These are phyloP conservation scores for Trichoderma cornu-damae DNA, from an alignment of 2,329 filamentous ascomycete species.

Conservation along the genomic window DNA sequence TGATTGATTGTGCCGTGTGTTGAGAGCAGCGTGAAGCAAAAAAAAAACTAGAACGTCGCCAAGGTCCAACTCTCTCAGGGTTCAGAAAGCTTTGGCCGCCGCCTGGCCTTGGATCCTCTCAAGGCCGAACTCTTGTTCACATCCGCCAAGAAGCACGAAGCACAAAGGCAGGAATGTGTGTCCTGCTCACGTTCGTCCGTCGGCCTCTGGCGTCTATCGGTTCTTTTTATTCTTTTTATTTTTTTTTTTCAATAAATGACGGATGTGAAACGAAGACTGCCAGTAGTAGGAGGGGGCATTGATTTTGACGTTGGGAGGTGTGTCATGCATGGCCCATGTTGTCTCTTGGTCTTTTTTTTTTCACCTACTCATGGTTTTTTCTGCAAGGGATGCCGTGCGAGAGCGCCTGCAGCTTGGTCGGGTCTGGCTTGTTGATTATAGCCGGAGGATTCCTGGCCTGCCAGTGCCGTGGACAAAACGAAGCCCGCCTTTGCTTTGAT, in stretches of 20 bases:
- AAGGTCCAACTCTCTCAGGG: conserved; percentile 1
- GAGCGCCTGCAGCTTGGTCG: background rate
- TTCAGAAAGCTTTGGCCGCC: conserved; percentile 3
- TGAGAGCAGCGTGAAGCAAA: conserved; percentile 6
- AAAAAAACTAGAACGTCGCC: background rate
- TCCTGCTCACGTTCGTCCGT: background rate
- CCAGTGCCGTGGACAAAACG: background rate
- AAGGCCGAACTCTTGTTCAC: background rate
- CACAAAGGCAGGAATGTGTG: background rate
- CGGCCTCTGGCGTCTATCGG: background rate
- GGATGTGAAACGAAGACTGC: background rate
- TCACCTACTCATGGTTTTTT: background rate
- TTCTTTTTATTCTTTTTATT: no score
- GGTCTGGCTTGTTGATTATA: background rate
- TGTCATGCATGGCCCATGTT: background rate
- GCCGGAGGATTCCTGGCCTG: background rate
- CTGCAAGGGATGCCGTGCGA: conserved; percentile 8
- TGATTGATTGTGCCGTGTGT: background rate
- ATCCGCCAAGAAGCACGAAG: background rate
- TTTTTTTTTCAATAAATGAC: background rate
- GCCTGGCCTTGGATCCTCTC: background rate
- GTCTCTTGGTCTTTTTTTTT: background rate
- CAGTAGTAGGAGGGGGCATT: background rate
- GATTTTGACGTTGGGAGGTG: background rate
- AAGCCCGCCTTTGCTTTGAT: background rate